A percentile compares a stretch with the other conserved stretches of the same genome.
Conservation (phyloP, 805 yeast genomes). For the Candida quercuum region DNA sequence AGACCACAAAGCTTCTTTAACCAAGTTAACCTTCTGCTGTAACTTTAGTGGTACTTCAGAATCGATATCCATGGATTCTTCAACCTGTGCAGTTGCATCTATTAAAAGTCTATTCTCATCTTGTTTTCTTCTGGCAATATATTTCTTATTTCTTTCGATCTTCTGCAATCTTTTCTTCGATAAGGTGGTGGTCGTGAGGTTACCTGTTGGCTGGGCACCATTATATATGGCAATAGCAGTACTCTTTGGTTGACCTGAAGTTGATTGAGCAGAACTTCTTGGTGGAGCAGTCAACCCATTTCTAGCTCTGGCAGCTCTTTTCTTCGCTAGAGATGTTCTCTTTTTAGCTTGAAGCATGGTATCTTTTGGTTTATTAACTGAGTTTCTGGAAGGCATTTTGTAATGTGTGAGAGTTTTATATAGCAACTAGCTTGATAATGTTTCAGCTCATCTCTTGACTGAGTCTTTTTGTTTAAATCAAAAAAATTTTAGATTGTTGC, state of each 20-base stretch:
- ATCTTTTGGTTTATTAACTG: constrained; percentile 75
- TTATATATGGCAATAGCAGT: constrained; percentile 38
- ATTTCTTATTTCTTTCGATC: constrained; percentile 72
- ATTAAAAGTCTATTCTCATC: constrained; percentile 34
- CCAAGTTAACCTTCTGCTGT: constrained; percentile 34
- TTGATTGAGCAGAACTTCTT: constrained; percentile 38
- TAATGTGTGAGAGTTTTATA: too few species aligned
- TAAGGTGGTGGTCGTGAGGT: constrained; percentile 50
- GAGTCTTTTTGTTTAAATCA: too few species aligned
- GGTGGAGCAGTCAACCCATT: constrained; percentile 37
- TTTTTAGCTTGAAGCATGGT: constrained; percentile 46
- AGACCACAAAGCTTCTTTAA: constrained; percentile 66
- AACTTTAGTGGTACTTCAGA: constrained; percentile 20
- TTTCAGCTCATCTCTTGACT: too few species aligned
- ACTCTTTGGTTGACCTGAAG: constrained; percentile 35
- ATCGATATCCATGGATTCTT: constrained; percentile 47
- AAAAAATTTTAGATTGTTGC: background rate
- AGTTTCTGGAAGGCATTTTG: constrained; percentile 77
- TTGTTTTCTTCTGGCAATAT: constrained; percentile 50
- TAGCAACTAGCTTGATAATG: too few species aligned
- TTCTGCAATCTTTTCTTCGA: constrained; percentile 78
- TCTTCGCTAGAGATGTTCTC: constrained; percentile 44
- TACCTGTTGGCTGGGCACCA: constrained; percentile 22
- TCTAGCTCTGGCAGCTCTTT: constrained; percentile 48
- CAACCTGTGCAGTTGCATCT: constrained; percentile 44